Evolutionary conservation across 768 basidiomycete genomes (phyloP), one percentile per base, ranked within the genome.

Genomic region (Boletus edulis): DNA sequence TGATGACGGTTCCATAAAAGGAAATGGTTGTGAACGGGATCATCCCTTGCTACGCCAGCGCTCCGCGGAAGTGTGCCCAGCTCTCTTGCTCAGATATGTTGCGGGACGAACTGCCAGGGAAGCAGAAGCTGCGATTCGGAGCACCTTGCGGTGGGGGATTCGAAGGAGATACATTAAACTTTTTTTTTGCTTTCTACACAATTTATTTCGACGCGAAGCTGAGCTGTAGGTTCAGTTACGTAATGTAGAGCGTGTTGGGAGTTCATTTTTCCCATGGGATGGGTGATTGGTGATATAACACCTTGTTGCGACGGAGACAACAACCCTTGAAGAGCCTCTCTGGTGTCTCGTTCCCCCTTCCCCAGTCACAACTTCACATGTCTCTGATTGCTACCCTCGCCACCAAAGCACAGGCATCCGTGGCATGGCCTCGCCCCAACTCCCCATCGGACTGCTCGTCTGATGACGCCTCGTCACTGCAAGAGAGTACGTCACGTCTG

Each of bases 201-300:
- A 32, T 40, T 49, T 46, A 50, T 44, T 57, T 58, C 49, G 52
- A 62, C 51, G 55, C 39, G 55, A 59, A 56, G 59, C n/a, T 37
- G 54, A 10, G 27, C 13, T 17, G 24, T 32, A 20, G 22, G 49
- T 18, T 34, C 0, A 13, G 37, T 65, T 56, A 66, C 66, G 60
- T 66, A 67, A 66, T 10, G 40, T 8, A 22, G 51, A 55, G 58
- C 49, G 47, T 55, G 53, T 44, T 47, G 35, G 17, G 51, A 34
- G 47, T 46, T 48, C 2, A 46, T 52, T 71, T 69, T 72, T 70
- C 69, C 67, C 69, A 70, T 64, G 64, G 34, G 53, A 49, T 38
- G 52, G 24, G 18, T n/a, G 39, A 38, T 32, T 42, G 58, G 54
- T 45, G 66, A 69, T 70, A 72, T 71, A 72, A 70, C 59, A 49